Conservation (phyloP, 1,139 yeast species). For the Kodamaea sp. region DNA sequence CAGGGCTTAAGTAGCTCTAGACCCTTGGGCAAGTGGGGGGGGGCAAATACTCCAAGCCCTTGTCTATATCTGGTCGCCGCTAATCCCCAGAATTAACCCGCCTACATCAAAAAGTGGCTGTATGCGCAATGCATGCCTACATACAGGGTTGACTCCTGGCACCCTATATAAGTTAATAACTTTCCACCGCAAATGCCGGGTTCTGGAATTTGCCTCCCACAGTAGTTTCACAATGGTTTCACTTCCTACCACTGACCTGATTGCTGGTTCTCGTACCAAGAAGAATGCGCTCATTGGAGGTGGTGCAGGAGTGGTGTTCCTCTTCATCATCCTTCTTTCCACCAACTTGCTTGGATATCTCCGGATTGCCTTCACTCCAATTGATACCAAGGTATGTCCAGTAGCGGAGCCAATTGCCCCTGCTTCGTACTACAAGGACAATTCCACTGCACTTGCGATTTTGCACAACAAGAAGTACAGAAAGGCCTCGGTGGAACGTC, state of each 20-base stretch:
- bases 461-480: conserved; percentile 36
- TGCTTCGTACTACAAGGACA: conserved; percentile 29
- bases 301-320: conserved; percentile 12
- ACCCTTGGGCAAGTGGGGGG: no score
- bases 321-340: conserved; percentile 21
- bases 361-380: conserved; percentile 24
- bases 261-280: conserved; percentile 1
- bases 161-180: no score
- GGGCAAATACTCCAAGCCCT: no score
- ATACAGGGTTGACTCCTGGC: no score
- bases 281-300: conserved; percentile 9
- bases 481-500: conserved; percentile 33
- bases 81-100: no score
- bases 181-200: neutral
- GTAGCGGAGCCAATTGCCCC: conserved; percentile 34
- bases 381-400: conserved; percentile 29
- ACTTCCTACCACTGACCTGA: conserved; percentile 11
- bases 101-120: no score
- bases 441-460: conserved; percentile 35
- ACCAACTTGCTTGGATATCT: conserved; percentile 26
- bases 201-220: neutral
- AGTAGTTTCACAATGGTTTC: conserved; percentile 10
- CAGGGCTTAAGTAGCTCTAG: no score
- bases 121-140: no score
- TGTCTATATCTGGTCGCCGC: no score